phyloP scores from a whole-genome alignment of 352 stramenopile species.

The Blastocystis sp. region DNA sequence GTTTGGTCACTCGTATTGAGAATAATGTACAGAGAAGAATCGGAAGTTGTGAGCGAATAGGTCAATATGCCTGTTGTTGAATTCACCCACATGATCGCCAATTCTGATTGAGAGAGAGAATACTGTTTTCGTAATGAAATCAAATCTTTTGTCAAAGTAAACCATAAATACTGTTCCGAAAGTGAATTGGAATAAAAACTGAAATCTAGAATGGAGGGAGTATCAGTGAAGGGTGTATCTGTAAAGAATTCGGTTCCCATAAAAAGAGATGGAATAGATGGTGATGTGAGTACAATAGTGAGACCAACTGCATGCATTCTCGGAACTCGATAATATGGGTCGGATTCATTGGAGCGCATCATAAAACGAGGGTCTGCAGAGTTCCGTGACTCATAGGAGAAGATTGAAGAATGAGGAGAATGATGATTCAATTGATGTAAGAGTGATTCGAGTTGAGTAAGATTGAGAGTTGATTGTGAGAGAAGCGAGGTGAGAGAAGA shows the following conservation, averaged over 20 bases:
- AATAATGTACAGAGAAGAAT: neutral
- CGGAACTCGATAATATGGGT: neutral
- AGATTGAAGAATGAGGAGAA: neutral
- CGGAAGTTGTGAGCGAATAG: neutral
- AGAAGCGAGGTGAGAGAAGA: neutral
- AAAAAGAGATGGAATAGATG: slow-evolving; percentile 10
- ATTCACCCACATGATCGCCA: neutral
- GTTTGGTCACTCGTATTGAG: neutral
- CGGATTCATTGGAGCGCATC: neutral
- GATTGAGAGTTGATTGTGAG: neutral
- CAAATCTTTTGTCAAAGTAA: neutral
- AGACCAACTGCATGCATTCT: neutral
- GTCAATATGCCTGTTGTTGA: neutral
- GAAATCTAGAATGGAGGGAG: neutral
- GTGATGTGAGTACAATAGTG: neutral
- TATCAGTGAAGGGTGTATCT: neutral
- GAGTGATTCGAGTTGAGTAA: neutral
- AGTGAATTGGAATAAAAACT: neutral
- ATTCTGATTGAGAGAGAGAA: neutral
- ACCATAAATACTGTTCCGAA: neutral
- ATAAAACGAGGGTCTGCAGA: neutral
- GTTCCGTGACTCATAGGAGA: slow-evolving; percentile 30
- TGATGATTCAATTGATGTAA: neutral
- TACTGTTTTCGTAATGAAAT: neutral
- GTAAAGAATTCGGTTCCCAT: slow-evolving; percentile 59